A percentile compares a stretch with the other conserved stretches of the same genome.
These are phyloP conservation scores for Ophiocytium majus DNA, from an alignment of 352 stramenopile genomes.

Conservation along the genomic window DNA sequence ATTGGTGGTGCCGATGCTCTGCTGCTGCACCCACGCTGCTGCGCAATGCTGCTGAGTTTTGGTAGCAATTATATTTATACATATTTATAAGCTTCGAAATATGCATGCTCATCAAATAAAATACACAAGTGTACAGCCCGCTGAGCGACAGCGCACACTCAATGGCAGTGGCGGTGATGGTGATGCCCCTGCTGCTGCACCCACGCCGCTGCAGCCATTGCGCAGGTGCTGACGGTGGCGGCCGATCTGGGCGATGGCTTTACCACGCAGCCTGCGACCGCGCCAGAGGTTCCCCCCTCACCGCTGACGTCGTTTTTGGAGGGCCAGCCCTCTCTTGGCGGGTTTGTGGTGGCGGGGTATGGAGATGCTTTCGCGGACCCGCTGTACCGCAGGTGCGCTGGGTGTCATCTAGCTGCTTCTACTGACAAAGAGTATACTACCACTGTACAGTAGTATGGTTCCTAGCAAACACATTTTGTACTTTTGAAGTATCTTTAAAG, in stretches of 20 bases:
- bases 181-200: neutral
- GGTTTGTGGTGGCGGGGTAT: conserved; percentile 38
- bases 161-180: neutral
- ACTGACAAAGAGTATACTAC: too few relatives aligned
- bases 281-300: conserved; percentile 31
- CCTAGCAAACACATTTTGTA: too few relatives aligned
- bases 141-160: neutral
- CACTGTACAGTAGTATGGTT: too few relatives aligned
- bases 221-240: neutral
- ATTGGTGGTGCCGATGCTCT: too few relatives aligned
- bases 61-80: too few relatives aligned
- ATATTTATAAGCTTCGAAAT: too few relatives aligned
- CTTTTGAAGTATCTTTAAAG: conserved; percentile 26
- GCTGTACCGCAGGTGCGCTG: conserved; percentile 27
- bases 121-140: neutral
- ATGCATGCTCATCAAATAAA: too few relatives aligned
- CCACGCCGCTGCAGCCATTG: neutral
- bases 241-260: conserved; percentile 9
- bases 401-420: neutral
- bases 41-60: too few relatives aligned
- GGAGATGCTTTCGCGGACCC: conserved; percentile 26
- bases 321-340: conserved; percentile 5
- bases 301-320: conserved; percentile 40
- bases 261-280: conserved; percentile 20
- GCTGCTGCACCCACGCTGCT: too few relatives aligned